A percentile compares a stretch with the other conserved stretches of the same genome.
Evolutionary conservation across 2,329 filamentous ascomycete genomes (phyloP).

Genomic region (Fusarium phyllophilum): DNA sequence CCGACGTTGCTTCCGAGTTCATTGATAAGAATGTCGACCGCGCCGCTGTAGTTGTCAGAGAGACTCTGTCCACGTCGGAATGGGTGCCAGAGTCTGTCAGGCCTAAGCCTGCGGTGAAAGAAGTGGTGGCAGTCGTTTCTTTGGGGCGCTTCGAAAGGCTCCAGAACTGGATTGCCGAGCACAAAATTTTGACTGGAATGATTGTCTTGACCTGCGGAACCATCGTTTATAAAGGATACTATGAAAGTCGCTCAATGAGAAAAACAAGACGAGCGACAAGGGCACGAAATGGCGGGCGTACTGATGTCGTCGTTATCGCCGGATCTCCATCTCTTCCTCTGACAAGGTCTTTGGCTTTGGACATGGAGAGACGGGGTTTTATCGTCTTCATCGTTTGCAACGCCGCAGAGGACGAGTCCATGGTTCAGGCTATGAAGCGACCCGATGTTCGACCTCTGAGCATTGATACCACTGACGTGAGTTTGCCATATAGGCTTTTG

Average conservation of each 20-base stretch:
- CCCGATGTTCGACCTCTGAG: slow-evolving; percentile 84
- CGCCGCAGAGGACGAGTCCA: slow-evolving; percentile 83
- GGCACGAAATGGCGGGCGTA: slow-evolving; percentile 83
- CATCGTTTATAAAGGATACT: slow-evolving; percentile 63
- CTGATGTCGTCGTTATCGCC: slow-evolving; percentile 88
- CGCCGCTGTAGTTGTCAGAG: slow-evolving; percentile 76
- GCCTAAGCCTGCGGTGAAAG: slow-evolving; percentile 60
- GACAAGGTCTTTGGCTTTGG: slow-evolving; percentile 82
- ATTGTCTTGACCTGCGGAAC: slow-evolving; percentile 77
- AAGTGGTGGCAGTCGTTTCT: slow-evolving; percentile 49
- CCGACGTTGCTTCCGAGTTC: slow-evolving; percentile 78
- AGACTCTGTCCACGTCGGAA: slow-evolving; percentile 71
- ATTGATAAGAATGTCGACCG: slow-evolving; percentile 84
- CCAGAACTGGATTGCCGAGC: slow-evolving; percentile 75
- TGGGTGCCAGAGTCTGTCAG: slow-evolving; percentile 80
- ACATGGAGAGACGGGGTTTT: slow-evolving; percentile 91
- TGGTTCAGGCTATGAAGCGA: slow-evolving; percentile 79
- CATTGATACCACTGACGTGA: slow-evolving; percentile 83
- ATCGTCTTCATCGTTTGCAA: slow-evolving; percentile 92
- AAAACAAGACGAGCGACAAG: slow-evolving; percentile 80
- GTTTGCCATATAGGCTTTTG: slow-evolving; percentile 43
- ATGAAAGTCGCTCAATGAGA: slow-evolving; percentile 65
- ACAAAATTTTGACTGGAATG: slow-evolving; percentile 79
- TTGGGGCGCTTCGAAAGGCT: slow-evolving; percentile 60
- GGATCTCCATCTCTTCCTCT: slow-evolving; percentile 88